These are phyloP conservation scores for Zymoseptoria passerinii DNA, from an alignment of 2,329 filamentous ascomycete genomes.

Conservation along the genomic window DNA sequence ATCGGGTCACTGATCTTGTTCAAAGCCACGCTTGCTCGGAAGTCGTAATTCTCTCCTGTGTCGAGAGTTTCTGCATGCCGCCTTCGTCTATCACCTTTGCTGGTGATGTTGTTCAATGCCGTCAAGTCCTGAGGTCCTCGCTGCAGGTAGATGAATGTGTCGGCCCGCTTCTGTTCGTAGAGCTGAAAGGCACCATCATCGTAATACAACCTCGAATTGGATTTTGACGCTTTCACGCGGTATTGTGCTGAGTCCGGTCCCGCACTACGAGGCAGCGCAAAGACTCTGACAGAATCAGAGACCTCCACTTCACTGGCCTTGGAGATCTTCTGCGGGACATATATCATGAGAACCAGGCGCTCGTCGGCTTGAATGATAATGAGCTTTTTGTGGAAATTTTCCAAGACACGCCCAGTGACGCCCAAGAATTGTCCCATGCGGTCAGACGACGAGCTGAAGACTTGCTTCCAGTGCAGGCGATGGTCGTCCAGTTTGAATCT, in stretches of 20 bases:
- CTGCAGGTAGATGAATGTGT: slow-evolving; percentile 2
- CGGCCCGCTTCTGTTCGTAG: slow-evolving; percentile 1
- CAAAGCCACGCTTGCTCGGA: slow-evolving; percentile 2
- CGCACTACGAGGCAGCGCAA: slow-evolving; percentile 1
- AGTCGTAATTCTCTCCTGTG: background rate
- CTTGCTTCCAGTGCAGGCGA: slow-evolving; percentile 1
- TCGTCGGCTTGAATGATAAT: slow-evolving; percentile 3
- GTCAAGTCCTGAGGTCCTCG: background rate
- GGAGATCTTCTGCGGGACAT: slow-evolving; percentile 1
- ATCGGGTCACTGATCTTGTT: slow-evolving; percentile 2
- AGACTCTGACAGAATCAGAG: slow-evolving; percentile 1
- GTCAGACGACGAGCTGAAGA: slow-evolving; percentile 1
- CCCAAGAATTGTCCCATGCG: slow-evolving; percentile 3
- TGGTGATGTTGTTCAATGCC: background rate
- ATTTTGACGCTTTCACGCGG: background rate
- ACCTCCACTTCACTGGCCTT: slow-evolving; percentile 1
- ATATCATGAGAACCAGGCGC: slow-evolving; percentile 3
- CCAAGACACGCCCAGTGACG: background rate
- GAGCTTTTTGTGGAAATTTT: slow-evolving; percentile 3
- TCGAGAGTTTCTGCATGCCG: background rate
- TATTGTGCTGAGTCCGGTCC: background rate
- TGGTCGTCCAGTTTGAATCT: background rate
- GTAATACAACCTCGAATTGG: background rate
- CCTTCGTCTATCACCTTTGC: background rate
- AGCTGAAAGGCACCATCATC: slow-evolving; percentile 2